phyloP scores from a whole-genome alignment of 129 eudicot genomes.

The Flaveria ramosissima region DNA sequence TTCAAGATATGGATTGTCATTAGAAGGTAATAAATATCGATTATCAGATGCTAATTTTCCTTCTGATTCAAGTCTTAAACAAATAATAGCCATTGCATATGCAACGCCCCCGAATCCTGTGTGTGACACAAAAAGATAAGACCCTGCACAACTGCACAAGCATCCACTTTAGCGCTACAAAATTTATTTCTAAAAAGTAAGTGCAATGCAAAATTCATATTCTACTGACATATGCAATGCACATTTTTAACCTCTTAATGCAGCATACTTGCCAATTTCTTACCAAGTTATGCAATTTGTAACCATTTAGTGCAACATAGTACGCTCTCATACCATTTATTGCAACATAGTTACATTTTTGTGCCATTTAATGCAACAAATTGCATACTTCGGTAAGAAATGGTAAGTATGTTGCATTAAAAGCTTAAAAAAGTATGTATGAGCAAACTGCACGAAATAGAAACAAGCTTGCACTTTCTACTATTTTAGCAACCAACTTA shows the following conservation, averaged over 20 bases:
- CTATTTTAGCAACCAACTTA: not conserved
- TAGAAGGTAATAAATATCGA: constrained; percentile 22
- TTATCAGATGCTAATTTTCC: constrained; percentile 42
- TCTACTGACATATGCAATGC: not conserved
- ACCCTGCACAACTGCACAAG: constrained; percentile 73
- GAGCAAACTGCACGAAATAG: not conserved
- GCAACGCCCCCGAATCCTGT: constrained; percentile 98
- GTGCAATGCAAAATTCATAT: not conserved
- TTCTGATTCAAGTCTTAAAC: constrained; percentile 77
- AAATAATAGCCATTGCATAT: constrained; percentile 91
- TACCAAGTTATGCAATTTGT: not conserved
- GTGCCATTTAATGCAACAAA: constrained; percentile 1
- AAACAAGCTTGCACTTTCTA: constrained; percentile 1
- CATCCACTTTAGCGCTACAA: constrained; percentile 17
- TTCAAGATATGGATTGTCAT: constrained; percentile 49
- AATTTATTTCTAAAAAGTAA: not conserved
- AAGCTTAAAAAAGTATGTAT: not conserved
- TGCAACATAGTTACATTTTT: not conserved
- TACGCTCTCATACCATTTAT: not conserved
- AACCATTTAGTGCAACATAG: no score
- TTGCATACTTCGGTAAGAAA: not conserved
- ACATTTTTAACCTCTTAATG: not conserved
- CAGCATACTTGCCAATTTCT: not conserved
- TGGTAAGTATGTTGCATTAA: not conserved
- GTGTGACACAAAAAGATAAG: constrained; percentile 90